These are phyloP conservation scores for Jimgerdemannia lactiflua DNA, from an alignment of 192 early-diverging fungal genomes.

Conservation along the genomic window DNA sequence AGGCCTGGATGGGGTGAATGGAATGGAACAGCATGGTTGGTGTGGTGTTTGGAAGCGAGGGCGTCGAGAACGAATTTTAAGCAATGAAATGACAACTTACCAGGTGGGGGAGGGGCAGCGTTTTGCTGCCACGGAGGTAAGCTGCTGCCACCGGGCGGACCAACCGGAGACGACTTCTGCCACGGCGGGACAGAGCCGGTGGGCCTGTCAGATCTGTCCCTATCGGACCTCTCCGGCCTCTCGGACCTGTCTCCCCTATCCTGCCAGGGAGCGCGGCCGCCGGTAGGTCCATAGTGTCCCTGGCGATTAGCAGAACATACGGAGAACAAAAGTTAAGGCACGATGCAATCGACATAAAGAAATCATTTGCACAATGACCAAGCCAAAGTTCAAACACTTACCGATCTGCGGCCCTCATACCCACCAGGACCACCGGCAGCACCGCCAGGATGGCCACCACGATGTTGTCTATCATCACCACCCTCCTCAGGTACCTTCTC, in stretches of 20 bases:
- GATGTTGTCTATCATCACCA: conserved; percentile 1
- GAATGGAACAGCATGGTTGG: not conserved
- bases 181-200: conserved; percentile 27
- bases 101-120: not conserved
- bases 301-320: conserved; percentile 3
- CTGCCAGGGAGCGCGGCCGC: conserved; percentile 9
- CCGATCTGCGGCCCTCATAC: not conserved
- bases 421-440: conserved; percentile 1
- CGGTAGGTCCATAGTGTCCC: conserved; percentile 22
- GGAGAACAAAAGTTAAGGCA: not conserved
- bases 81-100: too few species aligned
- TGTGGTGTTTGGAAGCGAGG: not conserved
- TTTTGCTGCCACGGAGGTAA: conserved; percentile 37
- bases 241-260: not conserved
- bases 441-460: not conserved
- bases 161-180: conserved; percentile 21
- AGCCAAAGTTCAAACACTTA: not conserved
- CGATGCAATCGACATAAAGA: not conserved
- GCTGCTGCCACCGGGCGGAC: conserved; percentile 8
- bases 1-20: conserved; percentile 8
- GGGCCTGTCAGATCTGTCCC: not conserved
- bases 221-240: conserved; percentile 1
- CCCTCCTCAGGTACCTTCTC: conserved; percentile 45
- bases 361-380: too few species aligned
- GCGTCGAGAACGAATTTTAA: not conserved